A percentile compares a stretch with the other conserved stretches of the same genome.
Evolutionary conservation across 805 yeast genomes (phyloP).

Genomic region (Metschnikowia anglica): DNA sequence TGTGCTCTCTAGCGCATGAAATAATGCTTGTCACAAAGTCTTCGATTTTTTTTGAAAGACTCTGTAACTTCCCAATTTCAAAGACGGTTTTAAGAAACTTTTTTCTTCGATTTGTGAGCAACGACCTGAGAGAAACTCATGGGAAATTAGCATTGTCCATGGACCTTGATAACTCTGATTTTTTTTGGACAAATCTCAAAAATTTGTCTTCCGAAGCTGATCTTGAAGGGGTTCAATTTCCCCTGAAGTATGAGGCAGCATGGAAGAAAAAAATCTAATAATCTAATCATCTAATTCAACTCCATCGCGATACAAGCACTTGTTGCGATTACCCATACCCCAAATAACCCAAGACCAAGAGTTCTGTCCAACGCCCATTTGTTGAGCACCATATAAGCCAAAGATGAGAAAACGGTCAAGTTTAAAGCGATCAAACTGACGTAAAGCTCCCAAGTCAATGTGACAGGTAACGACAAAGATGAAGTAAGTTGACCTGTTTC

Average conservation of each 20-base stretch:
- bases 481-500: conserved; percentile 3
- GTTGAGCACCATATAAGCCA: conserved; percentile 32
- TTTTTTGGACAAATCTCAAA: conserved; percentile 5
- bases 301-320: conserved; percentile 7
- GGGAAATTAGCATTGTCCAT: background rate
- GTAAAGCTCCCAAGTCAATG: conserved; percentile 24
- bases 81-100: background rate
- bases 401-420: conserved; percentile 22
- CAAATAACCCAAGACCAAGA: conserved; percentile 24
- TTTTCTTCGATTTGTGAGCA: conserved; percentile 2
- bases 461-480: conserved; percentile 20
- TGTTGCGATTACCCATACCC: conserved; percentile 10
- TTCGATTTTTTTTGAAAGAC: conserved; percentile 2
- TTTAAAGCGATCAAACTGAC: conserved; percentile 29
- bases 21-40: conserved; percentile 5
- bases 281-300: background rate
- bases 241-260: background rate
- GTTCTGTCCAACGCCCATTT: conserved; percentile 35
- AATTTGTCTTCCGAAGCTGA: background rate
- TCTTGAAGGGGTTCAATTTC: conserved; percentile 3
- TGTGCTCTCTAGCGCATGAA: conserved; percentile 9
- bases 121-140: background rate
- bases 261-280: background rate
- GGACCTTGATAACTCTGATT: background rate
- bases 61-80: conserved; percentile 2